Conservation (phyloP, 495 filamentous ascomycete species). For the Neurospora hispaniola region DNA sequence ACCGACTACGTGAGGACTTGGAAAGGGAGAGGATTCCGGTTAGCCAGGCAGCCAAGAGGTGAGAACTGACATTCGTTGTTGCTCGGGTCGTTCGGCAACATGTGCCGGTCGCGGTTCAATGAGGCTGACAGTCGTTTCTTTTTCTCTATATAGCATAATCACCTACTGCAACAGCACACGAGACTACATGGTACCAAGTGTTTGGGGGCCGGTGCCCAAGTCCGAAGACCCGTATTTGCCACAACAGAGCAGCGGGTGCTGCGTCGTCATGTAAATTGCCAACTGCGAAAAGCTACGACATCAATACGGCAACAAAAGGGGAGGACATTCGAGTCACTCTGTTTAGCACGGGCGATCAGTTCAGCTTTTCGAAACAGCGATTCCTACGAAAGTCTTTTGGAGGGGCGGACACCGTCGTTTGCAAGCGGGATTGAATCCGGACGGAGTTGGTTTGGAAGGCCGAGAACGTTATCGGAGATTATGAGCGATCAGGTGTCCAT, state of each 20-base stretch:
- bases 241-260: conserved; percentile 82
- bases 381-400: not conserved
- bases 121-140: not conserved
- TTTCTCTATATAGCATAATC: conserved; percentile 57
- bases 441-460: not conserved
- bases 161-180: conserved; percentile 91
- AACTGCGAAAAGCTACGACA: not conserved
- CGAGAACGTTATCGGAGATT: not conserved
- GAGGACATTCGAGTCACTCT: not conserved
- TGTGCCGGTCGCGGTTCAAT: not conserved
- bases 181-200: conserved; percentile 96
- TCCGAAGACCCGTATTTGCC: conserved; percentile 94
- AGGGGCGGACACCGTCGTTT: not conserved
- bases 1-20: conserved; percentile 84
- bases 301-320: not conserved
- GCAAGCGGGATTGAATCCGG: not conserved
- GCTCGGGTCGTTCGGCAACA: not conserved
- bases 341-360: not conserved
- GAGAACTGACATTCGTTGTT: conserved; percentile 12
- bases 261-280: conserved; percentile 69
- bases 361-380: not conserved
- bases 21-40: conserved; percentile 91
- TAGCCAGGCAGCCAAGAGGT: conserved; percentile 90
- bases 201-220: conserved; percentile 91
- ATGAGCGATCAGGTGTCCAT: not conserved